Conservation (phyloP, 768 basidiomycete species). For the Suillus cothurnatus region DNA sequence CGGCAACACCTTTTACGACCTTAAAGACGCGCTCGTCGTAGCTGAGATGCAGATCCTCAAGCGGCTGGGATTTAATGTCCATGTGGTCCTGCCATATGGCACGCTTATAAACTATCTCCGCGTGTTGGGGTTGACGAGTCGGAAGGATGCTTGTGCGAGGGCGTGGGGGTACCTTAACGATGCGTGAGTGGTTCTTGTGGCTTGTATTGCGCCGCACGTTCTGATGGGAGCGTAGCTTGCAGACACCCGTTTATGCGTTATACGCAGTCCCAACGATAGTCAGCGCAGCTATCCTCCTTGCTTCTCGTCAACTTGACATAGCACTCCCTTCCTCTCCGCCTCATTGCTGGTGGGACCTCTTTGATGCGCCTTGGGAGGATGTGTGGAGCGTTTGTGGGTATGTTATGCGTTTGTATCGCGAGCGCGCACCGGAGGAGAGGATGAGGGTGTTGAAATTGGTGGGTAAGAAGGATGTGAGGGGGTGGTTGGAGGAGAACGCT, state of each 20-base stretch:
- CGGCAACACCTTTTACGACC: constrained; percentile 85
- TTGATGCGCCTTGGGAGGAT: constrained; percentile 91
- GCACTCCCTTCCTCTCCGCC: constrained; percentile 72
- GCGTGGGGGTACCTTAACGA: constrained; percentile 98
- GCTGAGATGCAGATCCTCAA: constrained; percentile 98
- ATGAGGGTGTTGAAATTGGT: constrained; percentile 57
- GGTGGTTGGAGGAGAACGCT: constrained; percentile 72
- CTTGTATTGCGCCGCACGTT: background rate
- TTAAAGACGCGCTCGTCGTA: constrained; percentile 92
- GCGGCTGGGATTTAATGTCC: constrained; percentile 92
- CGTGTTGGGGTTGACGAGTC: constrained; percentile 81
- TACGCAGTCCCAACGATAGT: constrained; percentile 92
- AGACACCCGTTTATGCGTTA: constrained; percentile 89
- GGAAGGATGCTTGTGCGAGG: constrained; percentile 65
- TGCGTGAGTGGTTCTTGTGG: constrained; percentile 60
- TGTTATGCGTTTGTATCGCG: constrained; percentile 79
- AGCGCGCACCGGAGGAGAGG: constrained; percentile 47
- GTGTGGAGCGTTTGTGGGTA: constrained; percentile 84
- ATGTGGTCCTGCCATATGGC: constrained; percentile 90
- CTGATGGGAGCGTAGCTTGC: constrained; percentile 56
- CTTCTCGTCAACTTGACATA: constrained; percentile 70
- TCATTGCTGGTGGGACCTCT: constrained; percentile 90
- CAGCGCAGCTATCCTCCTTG: constrained; percentile 84
- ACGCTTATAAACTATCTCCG: constrained; percentile 94
- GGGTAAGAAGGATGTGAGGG: constrained; percentile 76